phyloP scores from a whole-genome alignment of 2,329 filamentous ascomycete genomes.

The Epichloe brachyelytri region DNA sequence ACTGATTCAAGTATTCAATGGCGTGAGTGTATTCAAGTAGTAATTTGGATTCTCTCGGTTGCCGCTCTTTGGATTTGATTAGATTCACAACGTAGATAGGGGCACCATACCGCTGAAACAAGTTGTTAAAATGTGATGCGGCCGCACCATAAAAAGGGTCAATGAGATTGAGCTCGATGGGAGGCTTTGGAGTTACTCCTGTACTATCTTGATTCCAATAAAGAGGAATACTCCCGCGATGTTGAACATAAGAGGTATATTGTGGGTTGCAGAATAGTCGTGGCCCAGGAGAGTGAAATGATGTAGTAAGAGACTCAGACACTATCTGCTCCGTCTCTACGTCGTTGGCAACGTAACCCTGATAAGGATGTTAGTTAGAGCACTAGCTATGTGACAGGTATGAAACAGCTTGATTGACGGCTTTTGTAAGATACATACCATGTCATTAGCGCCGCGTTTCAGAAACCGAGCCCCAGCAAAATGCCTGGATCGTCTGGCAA shows the following conservation, averaged over 20 bases:
- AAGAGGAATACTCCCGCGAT: constrained; percentile 88
- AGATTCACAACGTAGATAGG: constrained; percentile 87
- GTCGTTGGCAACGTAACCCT: constrained; percentile 92
- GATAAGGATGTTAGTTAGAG: background rate
- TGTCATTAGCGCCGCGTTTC: constrained; percentile 87
- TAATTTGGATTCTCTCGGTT: constrained; percentile 82
- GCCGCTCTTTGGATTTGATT: constrained; percentile 78
- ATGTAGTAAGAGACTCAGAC: constrained; percentile 85
- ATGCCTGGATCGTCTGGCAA: constrained; percentile 79
- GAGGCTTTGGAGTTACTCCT: constrained; percentile 89
- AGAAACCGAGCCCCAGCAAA: constrained; percentile 92
- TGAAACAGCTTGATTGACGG: background rate
- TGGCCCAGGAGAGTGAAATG: constrained; percentile 83
- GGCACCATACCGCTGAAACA: constrained; percentile 86
- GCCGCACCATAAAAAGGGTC: constrained; percentile 94
- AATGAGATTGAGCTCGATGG: constrained; percentile 87
- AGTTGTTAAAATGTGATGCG: constrained; percentile 84
- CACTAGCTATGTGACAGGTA: background rate
- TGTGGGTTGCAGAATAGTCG: constrained; percentile 76
- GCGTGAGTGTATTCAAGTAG: constrained; percentile 77
- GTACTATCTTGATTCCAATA: constrained; percentile 97
- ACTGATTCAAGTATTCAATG: constrained; percentile 88
- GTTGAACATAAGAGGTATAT: constrained; percentile 93
- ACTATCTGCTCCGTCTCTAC: constrained; percentile 99
- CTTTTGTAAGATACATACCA: constrained; percentile 26